Conservation (phyloP, 2,329 filamentous ascomycete species). For the Monilinia fructicola region DNA sequence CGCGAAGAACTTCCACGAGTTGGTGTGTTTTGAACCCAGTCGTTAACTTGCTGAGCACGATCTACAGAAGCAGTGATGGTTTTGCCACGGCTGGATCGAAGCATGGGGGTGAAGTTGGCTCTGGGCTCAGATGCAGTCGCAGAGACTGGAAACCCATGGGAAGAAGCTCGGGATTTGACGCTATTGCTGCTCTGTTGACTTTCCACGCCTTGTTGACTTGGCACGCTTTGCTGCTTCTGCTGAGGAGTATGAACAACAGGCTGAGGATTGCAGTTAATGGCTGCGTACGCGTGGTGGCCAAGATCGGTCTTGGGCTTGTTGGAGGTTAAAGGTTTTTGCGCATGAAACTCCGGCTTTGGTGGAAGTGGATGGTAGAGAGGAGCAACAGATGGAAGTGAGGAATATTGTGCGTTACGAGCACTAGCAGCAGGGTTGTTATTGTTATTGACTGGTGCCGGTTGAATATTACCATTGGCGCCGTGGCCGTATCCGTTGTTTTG, state of each 20-base stretch:
- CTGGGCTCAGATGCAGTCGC: conserved; percentile 28
- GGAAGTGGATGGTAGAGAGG: conserved; percentile 4
- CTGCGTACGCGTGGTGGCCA: background rate
- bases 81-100: conserved; percentile 32
- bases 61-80: conserved; percentile 27
- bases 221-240: background rate
- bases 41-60: conserved; percentile 26
- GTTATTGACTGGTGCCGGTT: background rate
- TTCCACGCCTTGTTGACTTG: background rate
- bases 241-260: conserved; percentile 7
- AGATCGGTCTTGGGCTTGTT: background rate
- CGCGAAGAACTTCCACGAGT: conserved; percentile 9
- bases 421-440: conserved; percentile 8
- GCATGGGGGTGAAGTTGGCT: conserved; percentile 26
- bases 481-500: background rate
- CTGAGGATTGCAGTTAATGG: conserved; percentile 5
- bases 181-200: background rate
- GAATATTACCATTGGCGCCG: background rate
- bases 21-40: conserved; percentile 29
- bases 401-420: conserved; percentile 19
- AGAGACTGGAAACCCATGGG: background rate
- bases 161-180: conserved; percentile 2
- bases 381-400: background rate
- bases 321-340: background rate
- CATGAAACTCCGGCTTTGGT: conserved; percentile 14